Base-by-base conservation (phyloP, 495 filamentous ascomycete genomes). In the Cercophora samala region DNA sequence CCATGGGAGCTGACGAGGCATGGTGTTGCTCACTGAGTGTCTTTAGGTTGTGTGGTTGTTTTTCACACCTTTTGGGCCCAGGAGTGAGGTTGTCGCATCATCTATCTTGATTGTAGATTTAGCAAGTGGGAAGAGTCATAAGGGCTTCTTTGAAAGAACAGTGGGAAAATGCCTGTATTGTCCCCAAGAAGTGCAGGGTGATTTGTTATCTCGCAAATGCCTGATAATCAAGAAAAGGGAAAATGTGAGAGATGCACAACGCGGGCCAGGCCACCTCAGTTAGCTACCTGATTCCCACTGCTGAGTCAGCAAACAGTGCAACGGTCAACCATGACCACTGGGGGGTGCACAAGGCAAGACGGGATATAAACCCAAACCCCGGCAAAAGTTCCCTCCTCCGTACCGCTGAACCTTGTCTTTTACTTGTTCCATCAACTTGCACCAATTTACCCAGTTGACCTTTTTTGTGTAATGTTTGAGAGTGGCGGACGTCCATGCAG, bases 1-100 rank as follows among this genome's bases (percentile, higher is more conserved):
- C 60, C 60, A 62, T n/a, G 60, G 60, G 26, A 62, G 60, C 19
- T 62, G 26, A 22, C 60, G 60, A 42, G 26, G 24, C 60, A 62
- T 62, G 37, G 13, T 1, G 37, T 9, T 46, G 6, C 5, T 46
- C 26, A 29, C 26, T 46, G 37, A 1, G 37, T 2, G 37, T 46
- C 8, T 17, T 17, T 0, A 46, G 37, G 8, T 2, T 13, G 37
- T 11, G 6, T 46, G 8, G 13, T 18, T n/a, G 37, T 46, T 46
- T 13, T 46, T 46, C 37, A 17, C 37, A 46, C 15, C 9, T 13
- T 46, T n/a, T n/a, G n/a, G n/a, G n/a, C n/a, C n/a, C 13, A 1
- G 15, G 37, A 46, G 9, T 9, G 2, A 17, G 37, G 9, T 46
- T 46, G 37, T 13, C 37, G 37, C 37, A 9, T 46, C 11, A 17